Conservation (phyloP, 177 flowering plant species). For the Vitis hybrid region DNA sequence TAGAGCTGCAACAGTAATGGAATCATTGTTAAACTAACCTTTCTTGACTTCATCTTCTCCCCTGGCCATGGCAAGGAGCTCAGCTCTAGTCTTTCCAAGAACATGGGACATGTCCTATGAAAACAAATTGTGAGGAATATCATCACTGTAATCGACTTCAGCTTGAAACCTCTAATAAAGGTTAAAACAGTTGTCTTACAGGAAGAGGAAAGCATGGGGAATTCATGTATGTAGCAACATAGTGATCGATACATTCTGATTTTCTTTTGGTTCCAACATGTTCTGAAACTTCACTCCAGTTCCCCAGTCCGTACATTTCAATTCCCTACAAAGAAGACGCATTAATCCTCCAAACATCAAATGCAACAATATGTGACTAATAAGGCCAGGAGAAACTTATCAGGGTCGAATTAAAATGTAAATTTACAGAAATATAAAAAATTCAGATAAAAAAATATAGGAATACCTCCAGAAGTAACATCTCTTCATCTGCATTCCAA, state of each 20-base stretch:
- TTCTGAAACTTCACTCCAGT: conserved; percentile 93
- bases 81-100: conserved; percentile 46
- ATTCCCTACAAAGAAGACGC: conserved; percentile 57
- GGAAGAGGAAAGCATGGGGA: conserved; percentile 53
- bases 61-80: conserved; percentile 51
- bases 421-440: not conserved
- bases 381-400: not conserved
- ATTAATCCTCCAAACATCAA: conserved; percentile 8
- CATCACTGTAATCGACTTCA: not conserved
- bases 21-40: conserved; percentile 21
- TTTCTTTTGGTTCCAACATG: conserved; percentile 94
- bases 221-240: conserved; percentile 36
- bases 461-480: conserved; percentile 67
- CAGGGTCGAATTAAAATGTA: not conserved
- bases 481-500: conserved; percentile 87
- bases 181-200: conserved; percentile 21
- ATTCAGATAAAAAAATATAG: conserved; percentile 1
- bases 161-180: not conserved
- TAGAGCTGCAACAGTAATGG: not conserved
- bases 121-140: conserved; percentile 3
- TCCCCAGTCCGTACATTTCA: conserved; percentile 95
- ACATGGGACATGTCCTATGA: conserved; percentile 50
- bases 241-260: conserved; percentile 67
- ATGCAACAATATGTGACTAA: not conserved
- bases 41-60: conserved; percentile 26